Conservation (phyloP, 352 stramenopile species). For the Globisporangium spiculum region DNA sequence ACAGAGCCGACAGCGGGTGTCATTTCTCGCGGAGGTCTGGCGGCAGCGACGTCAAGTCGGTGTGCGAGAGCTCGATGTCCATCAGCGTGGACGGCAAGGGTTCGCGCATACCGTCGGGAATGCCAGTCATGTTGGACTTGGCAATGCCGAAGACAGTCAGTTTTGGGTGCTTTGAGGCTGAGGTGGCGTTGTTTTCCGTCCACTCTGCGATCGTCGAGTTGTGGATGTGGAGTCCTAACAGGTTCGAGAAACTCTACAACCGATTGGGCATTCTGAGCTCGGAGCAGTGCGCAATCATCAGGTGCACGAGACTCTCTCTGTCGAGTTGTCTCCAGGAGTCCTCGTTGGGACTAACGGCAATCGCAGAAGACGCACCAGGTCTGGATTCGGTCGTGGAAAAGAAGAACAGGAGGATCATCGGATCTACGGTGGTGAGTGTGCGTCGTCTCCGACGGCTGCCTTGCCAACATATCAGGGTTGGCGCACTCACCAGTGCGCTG, state of each 20-base stretch:
- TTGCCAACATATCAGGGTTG: background rate
- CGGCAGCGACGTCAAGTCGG: conserved; percentile 15
- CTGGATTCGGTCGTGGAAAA: too few species aligned
- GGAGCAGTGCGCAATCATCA: conserved; percentile 12
- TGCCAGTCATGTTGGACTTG: conserved; percentile 12
- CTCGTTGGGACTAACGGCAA: background rate
- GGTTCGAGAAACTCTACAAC: conserved; percentile 8
- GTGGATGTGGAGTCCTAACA: conserved; percentile 3
- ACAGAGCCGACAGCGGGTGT: conserved; percentile 1
- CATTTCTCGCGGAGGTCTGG: conserved; percentile 8
- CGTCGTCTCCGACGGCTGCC: background rate
- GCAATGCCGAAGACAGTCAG: conserved; percentile 1
- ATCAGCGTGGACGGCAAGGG: background rate
- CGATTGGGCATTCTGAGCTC: background rate
- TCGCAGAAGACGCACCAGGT: too few species aligned
- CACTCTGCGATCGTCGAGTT: conserved; percentile 16
- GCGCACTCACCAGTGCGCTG: conserved; percentile 8
- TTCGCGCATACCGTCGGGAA: conserved; percentile 12
- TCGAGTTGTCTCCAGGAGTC: background rate
- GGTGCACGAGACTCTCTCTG: conserved; percentile 9
- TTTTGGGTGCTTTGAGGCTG: conserved; percentile 1
- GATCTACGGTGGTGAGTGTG: too few species aligned
- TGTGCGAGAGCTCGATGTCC: conserved; percentile 11
- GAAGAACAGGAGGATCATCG: too few species aligned
- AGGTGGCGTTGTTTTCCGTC: conserved; percentile 2